Evolutionary conservation across 306 rosid genomes (phyloP).

Genomic region (Inga oerstediana): DNA sequence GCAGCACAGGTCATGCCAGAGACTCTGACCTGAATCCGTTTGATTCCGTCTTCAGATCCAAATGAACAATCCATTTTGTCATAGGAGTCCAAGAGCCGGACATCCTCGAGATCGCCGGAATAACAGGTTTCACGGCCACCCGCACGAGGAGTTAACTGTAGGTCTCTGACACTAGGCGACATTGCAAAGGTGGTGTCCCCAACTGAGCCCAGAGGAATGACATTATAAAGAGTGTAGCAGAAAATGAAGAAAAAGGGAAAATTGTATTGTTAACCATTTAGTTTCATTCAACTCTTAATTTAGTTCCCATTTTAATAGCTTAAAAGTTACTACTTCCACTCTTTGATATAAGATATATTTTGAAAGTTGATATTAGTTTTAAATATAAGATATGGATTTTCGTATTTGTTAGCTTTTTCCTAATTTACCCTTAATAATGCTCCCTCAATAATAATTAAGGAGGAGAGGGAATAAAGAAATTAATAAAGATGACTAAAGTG

Average conservation of each 20-base stretch:
- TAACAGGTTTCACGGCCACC: neutral
- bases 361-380: no score
- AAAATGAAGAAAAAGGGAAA: neutral
- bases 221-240: neutral
- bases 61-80: slow-evolving; percentile 32
- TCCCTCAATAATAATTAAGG: no score
- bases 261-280: neutral
- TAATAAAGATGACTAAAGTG: no score
- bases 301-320: no score
- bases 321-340: no score
- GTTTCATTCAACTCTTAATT: no score
- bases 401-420: no score
- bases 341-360: no score
- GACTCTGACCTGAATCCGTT: slow-evolving; percentile 71
- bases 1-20: slow-evolving; percentile 97
- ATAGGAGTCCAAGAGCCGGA: slow-evolving; percentile 74
- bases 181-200: slow-evolving; percentile 8
- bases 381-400: no score
- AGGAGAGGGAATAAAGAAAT: no score
- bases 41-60: slow-evolving; percentile 40
- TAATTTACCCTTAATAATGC: no score
- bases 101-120: slow-evolving; percentile 69
- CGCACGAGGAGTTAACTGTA: slow-evolving; percentile 36
- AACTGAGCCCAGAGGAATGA: neutral
- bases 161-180: slow-evolving; percentile 30